Conservation (phyloP, 129 eudicot genomes). For the Deinandra increscens region DNA sequence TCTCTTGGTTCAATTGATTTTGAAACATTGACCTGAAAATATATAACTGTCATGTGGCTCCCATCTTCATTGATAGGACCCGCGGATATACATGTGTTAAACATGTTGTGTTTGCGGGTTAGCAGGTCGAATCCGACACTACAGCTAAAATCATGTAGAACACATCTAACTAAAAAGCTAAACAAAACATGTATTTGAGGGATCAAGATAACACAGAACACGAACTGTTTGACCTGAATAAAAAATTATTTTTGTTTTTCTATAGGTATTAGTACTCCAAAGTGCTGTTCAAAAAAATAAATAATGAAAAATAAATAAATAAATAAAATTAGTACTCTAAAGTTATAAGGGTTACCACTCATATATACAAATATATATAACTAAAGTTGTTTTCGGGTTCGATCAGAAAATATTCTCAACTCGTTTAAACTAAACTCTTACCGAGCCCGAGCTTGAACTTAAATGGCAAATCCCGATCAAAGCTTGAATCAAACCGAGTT, state of each 20-base stretch:
- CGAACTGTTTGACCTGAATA: not conserved
- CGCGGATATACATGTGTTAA: no score
- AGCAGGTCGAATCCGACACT: not conserved
- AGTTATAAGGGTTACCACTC: not conserved
- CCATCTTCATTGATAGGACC: not conserved
- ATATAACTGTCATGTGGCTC: not conserved
- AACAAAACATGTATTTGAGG: not conserved
- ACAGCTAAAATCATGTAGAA: not conserved
- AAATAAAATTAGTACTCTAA: not conserved
- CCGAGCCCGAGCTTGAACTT: conserved; percentile 43
- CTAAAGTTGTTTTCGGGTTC: not conserved
- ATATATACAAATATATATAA: not conserved
- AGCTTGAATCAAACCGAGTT: conserved; percentile 36
- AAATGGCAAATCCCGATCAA: conserved; percentile 32
- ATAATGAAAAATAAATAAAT: no score
- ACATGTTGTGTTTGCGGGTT: no score
- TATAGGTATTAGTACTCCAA: not conserved
- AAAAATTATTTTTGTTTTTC: not conserved
- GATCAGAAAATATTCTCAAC: not conserved
- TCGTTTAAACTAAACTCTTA: not conserved
- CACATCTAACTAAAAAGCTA: not conserved
- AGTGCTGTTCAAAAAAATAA: no score
- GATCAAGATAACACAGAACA: not conserved
- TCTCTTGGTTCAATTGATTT: not conserved
- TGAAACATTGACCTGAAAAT: not conserved